phyloP scores from a whole-genome alignment of 1,284 basidiomycete genomes.

The Tilletia walkeri region DNA sequence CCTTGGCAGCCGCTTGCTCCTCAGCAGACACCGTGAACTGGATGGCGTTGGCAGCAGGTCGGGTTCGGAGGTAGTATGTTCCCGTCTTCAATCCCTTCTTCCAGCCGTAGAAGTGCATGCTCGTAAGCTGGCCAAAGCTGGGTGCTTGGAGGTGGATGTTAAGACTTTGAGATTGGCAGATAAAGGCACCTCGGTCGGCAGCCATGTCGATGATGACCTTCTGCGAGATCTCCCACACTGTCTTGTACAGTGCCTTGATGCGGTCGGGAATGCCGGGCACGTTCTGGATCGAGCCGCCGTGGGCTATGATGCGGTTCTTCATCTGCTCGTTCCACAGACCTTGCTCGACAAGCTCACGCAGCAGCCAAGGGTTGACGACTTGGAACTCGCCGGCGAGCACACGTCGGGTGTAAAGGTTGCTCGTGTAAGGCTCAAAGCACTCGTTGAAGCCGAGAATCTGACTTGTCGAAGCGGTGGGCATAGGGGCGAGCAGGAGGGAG shows the following conservation, averaged over 20 bases:
- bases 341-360: conserved; percentile 92
- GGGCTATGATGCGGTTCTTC: conserved; percentile 99
- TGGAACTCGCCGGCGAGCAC: conserved; percentile 99
- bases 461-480: conserved; percentile 98
- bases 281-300: conserved; percentile 82
- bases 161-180: conserved; percentile 79
- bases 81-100: conserved; percentile 97
- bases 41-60: conserved; percentile 90
- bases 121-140: conserved; percentile 77
- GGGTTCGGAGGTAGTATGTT: conserved; percentile 79
- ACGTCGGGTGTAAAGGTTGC: conserved; percentile 97
- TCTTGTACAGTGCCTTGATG: conserved; percentile 86
- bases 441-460: conserved; percentile 99
- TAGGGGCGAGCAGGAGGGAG: conserved; percentile 90
- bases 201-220: conserved; percentile 97
- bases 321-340: conserved; percentile 96
- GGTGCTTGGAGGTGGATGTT: conserved; percentile 93
- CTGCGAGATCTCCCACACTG: conserved; percentile 98
- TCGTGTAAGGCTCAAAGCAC: conserved; percentile 95
- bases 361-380: conserved; percentile 96
- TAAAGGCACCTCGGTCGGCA: conserved; percentile 96
- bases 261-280: conserved; percentile 54
- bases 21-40: conserved; percentile 90
- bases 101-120: conserved; percentile 99
- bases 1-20: conserved; percentile 70